Evolutionary conservation across 441 rosid genomes (phyloP).

Genomic region (Gossypium davidsonii): DNA sequence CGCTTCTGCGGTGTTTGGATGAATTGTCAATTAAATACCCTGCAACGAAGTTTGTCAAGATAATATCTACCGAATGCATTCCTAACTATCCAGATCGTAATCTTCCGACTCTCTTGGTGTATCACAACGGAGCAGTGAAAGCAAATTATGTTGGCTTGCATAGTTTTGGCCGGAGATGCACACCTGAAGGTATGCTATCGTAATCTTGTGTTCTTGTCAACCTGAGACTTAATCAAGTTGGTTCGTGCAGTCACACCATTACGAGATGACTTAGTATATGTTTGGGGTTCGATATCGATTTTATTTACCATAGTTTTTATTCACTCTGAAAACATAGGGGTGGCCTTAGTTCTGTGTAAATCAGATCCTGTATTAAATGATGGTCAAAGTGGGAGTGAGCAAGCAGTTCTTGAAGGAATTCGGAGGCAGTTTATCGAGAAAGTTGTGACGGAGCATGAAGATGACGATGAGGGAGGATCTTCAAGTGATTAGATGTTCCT

Average conservation of each 20-base stretch:
- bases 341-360: slow-evolving; percentile 84
- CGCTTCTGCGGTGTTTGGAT: slow-evolving; percentile 70
- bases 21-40: slow-evolving; percentile 81
- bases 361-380: slow-evolving; percentile 89
- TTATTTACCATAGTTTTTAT: not conserved
- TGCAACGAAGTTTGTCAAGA: slow-evolving; percentile 88
- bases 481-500: slow-evolving; percentile 62
- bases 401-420: slow-evolving; percentile 81
- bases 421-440: slow-evolving; percentile 74
- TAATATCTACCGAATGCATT: slow-evolving; percentile 93
- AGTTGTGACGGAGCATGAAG: slow-evolving; percentile 81
- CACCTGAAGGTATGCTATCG: slow-evolving; percentile 68
- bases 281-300: not conserved
- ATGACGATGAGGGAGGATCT: slow-evolving; percentile 64
- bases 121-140: slow-evolving; percentile 83
- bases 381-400: slow-evolving; percentile 73
- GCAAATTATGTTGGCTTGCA: slow-evolving; percentile 81
- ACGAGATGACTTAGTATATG: not conserved
- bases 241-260: not conserved
- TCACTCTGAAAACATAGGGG: slow-evolving; percentile 43
- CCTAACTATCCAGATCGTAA: slow-evolving; percentile 91
- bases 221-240: not conserved
- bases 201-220: not conserved
- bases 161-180: slow-evolving; percentile 85
- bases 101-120: slow-evolving; percentile 87